A percentile compares a stretch with the other conserved stretches of the same genome.
These are phyloP conservation scores for Pythium plurisporium DNA, from an alignment of 352 stramenopile genomes.

Conservation along the genomic window DNA sequence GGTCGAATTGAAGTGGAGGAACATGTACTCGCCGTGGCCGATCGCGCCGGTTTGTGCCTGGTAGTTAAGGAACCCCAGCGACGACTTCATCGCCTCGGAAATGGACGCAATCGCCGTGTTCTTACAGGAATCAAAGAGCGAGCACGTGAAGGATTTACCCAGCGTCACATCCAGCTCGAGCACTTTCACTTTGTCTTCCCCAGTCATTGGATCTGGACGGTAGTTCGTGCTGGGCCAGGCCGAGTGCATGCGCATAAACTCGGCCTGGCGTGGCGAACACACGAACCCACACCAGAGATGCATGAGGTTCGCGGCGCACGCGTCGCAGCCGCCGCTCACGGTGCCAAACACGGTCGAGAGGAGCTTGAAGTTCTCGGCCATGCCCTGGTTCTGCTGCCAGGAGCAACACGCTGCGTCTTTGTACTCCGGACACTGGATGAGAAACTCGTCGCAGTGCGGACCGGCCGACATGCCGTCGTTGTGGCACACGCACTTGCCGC, in stretches of 20 bases:
- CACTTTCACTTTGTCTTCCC: slow-evolving; percentile 68
- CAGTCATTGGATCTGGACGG: slow-evolving; percentile 71
- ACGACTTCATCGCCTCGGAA: slow-evolving; percentile 72
- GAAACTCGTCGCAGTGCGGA: slow-evolving; percentile 62
- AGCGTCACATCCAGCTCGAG: slow-evolving; percentile 76
- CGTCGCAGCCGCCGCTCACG: slow-evolving; percentile 67
- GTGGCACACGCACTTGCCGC: slow-evolving; percentile 42
- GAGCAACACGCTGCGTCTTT: slow-evolving; percentile 72
- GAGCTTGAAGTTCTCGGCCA: slow-evolving; percentile 86
- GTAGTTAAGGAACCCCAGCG: slow-evolving; percentile 85
- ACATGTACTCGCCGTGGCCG: slow-evolving; percentile 85
- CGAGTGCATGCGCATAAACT: slow-evolving; percentile 70
- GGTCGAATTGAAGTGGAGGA: slow-evolving; percentile 55
- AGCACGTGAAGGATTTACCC: slow-evolving; percentile 64
- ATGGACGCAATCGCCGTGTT: slow-evolving; percentile 78
- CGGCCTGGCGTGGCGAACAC: slow-evolving; percentile 69
- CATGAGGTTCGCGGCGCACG: slow-evolving; percentile 81
- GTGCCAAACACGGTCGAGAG: slow-evolving; percentile 69
- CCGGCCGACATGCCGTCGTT: slow-evolving; percentile 66
- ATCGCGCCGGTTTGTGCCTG: slow-evolving; percentile 86
- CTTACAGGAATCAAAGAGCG: slow-evolving; percentile 83
- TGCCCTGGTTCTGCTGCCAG: slow-evolving; percentile 88
- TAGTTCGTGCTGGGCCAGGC: slow-evolving; percentile 65
- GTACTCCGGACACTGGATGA: slow-evolving; percentile 86
- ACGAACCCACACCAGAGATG: slow-evolving; percentile 84